Evolutionary conservation across 1,284 basidiomycete species (phyloP).

Genomic region (Bjerkandera adusta): DNA sequence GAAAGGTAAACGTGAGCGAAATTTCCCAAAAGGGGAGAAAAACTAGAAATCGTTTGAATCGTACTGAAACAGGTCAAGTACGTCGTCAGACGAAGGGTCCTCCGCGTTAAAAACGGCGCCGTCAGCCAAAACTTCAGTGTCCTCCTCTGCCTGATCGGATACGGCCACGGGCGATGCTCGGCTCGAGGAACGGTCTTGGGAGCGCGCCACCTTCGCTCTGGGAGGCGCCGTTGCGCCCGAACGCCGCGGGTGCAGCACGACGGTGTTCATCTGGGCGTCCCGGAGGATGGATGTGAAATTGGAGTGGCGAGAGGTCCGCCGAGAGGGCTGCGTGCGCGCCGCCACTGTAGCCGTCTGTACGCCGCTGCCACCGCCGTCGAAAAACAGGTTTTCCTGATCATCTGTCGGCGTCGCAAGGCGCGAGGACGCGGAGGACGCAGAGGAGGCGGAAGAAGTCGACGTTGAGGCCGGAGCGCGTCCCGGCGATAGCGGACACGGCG

Average conservation of each 20-base stretch:
- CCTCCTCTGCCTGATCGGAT: not conserved
- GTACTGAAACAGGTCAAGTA: constrained; percentile 48
- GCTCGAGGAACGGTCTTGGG: not conserved
- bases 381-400: constrained; percentile 11
- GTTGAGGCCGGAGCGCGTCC: too few species aligned
- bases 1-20: too few species aligned
- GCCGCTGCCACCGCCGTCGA: too few species aligned
- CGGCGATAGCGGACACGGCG: not conserved
- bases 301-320: constrained; percentile 18
- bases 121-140: constrained; percentile 2
- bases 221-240: too few species aligned
- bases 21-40: too few species aligned
- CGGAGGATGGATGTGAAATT: constrained; percentile 45
- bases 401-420: constrained; percentile 11
- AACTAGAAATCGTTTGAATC: constrained; percentile 11
- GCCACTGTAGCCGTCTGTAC: not conserved
- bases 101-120: constrained; percentile 17
- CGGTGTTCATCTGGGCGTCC: constrained; percentile 40
- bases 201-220: not conserved
- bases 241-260: constrained; percentile 33
- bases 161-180: not conserved
- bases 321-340: not conserved
- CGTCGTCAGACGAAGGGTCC: constrained; percentile 45
- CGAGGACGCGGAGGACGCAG: constrained; percentile 4
- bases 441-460: not conserved